Percentiles rank a stretch among this genome's conserved stretches.
Conservation (phyloP, 306 rosid genomes). For the Castanea sativa region DNA sequence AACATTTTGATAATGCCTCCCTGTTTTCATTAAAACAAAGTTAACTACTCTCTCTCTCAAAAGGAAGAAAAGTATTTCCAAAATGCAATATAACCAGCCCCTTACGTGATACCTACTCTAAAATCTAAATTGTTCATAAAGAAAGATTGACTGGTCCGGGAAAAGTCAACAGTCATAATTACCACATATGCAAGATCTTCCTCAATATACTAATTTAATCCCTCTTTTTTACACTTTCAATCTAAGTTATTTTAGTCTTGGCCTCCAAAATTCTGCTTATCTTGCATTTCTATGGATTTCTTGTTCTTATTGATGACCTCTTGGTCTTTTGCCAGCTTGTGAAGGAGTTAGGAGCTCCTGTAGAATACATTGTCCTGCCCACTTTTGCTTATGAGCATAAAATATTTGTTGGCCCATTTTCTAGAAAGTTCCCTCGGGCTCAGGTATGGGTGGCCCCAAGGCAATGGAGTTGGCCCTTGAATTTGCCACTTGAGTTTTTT, state of each 20-base stretch:
- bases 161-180: not conserved
- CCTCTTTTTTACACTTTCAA: not conserved
- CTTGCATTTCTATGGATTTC: not conserved
- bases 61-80: not conserved
- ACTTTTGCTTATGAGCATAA: conserved; percentile 97
- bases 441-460: conserved; percentile 96
- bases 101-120: not conserved
- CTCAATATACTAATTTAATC: not conserved
- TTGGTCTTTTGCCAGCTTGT: conserved; percentile 61
- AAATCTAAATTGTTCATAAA: not conserved
- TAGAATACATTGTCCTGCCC: conserved; percentile 83
- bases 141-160: not conserved
- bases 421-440: conserved; percentile 86
- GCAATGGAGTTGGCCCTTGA: conserved; percentile 99
- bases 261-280: not conserved
- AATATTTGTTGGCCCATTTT: conserved; percentile 93
- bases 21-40: not conserved
- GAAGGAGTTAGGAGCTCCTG: conserved; percentile 84
- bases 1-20: not conserved
- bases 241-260: not conserved
- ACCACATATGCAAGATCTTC: not conserved
- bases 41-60: not conserved
- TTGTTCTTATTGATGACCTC: not conserved
- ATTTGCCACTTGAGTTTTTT: conserved; percentile 80
- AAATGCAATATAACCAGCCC: not conserved